Percentiles rank a stretch among this genome's conserved stretches.
phyloP scores from a whole-genome alignment of 306 rosid genomes.

The Pyrus pyrifolia region DNA sequence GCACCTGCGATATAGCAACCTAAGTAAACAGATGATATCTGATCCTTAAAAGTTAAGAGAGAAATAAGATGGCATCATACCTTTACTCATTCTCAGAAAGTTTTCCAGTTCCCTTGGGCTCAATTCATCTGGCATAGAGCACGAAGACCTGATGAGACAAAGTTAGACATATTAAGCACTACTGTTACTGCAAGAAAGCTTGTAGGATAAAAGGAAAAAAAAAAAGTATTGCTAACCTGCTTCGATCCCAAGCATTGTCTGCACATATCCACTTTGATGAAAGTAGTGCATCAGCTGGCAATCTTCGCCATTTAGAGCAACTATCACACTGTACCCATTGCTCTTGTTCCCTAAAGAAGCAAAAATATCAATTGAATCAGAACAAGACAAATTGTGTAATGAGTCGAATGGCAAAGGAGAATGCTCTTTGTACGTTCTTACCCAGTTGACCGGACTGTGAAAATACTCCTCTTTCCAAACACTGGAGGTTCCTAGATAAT shows the following conservation, averaged over 20 bases:
- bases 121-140: slow-evolving; percentile 82
- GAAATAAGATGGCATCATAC: slow-evolving; percentile 33
- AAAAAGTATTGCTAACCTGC: slow-evolving; percentile 45
- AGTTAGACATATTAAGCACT: slow-evolving; percentile 14
- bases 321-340: slow-evolving; percentile 96
- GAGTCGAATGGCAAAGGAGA: background rate
- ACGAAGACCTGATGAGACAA: slow-evolving; percentile 59
- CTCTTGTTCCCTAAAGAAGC: slow-evolving; percentile 61
- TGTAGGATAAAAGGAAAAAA: background rate
- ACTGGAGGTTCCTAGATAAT: slow-evolving; percentile 87
- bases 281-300: slow-evolving; percentile 77
- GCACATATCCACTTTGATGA: slow-evolving; percentile 83
- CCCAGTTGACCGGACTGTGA: slow-evolving; percentile 68
- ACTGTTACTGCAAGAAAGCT: slow-evolving; percentile 6
- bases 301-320: slow-evolving; percentile 89
- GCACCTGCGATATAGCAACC: background rate
- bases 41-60: background rate
- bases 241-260: slow-evolving; percentile 83
- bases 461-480: slow-evolving; percentile 91
- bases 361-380: background rate
- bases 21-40: background rate
- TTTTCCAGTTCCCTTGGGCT: slow-evolving; percentile 70
- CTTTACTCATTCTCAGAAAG: slow-evolving; percentile 73
- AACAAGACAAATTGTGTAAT: background rate
- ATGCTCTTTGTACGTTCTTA: slow-evolving; percentile 24